Evolutionary conservation across 2,329 filamentous ascomycete genomes (phyloP).

Genomic region (Hypoxylon sp.): DNA sequence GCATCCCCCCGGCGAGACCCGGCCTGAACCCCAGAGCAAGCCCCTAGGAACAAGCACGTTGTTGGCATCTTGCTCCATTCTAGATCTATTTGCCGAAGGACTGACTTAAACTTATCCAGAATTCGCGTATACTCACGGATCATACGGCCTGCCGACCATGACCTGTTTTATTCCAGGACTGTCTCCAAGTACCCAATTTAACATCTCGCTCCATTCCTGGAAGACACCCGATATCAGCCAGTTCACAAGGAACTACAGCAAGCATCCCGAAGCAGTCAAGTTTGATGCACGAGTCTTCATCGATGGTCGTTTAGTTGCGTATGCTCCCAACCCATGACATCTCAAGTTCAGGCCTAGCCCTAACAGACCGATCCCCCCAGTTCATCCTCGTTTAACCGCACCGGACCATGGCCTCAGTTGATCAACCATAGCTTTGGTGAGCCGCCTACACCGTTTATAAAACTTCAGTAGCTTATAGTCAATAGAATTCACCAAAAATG

Average conservation of each 20-base stretch:
- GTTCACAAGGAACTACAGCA: conserved; percentile 69
- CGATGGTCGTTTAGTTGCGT: conserved; percentile 77
- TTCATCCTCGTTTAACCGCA: conserved; percentile 68
- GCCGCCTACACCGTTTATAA: conserved; percentile 19
- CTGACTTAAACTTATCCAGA: conserved; percentile 57
- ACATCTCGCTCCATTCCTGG: conserved; percentile 84
- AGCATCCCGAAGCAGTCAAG: conserved; percentile 68
- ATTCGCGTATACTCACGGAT: conserved; percentile 65
- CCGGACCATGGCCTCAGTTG: conserved; percentile 66
- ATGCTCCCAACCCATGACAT: conserved; percentile 48
- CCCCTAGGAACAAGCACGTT: too few species aligned
- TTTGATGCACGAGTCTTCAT: conserved; percentile 78
- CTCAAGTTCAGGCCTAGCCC: neutral
- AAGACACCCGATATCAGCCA: conserved; percentile 72
- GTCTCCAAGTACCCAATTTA: conserved; percentile 70
- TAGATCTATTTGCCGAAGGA: neutral
- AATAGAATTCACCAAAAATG: conserved; percentile 68
- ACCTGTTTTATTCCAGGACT: conserved; percentile 81
- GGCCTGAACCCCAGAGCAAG: neutral
- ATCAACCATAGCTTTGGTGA: conserved; percentile 63
- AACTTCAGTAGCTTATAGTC: conserved; percentile 45
- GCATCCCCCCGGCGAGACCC: neutral
- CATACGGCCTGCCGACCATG: conserved; percentile 73
- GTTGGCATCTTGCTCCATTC: neutral
- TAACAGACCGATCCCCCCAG: conserved; percentile 55